Conservation (phyloP, 306 rosid genomes). For the Hippophae rhamnoides region DNA sequence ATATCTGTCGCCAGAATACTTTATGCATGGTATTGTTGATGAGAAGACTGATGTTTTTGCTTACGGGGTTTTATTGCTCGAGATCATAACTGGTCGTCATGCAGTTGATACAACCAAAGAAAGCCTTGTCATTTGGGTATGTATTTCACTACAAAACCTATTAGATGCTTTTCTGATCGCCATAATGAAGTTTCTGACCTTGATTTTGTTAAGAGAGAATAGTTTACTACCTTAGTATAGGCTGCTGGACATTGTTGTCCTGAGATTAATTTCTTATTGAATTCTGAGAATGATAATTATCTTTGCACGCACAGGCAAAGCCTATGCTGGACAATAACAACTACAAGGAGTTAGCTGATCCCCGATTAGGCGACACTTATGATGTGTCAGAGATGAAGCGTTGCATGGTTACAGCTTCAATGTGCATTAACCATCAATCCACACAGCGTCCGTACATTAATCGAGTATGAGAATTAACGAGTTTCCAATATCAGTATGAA, state of each 20-base stretch:
- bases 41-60: conserved; percentile 94
- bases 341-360: conserved; percentile 58
- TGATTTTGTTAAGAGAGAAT: background rate
- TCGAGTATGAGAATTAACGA: conserved; percentile 29
- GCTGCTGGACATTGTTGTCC: background rate
- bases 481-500: no score
- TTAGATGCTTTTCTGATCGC: no score
- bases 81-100: conserved; percentile 88
- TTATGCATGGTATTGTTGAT: conserved; percentile 90
- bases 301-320: conserved; percentile 49
- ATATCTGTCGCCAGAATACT: conserved; percentile 90
- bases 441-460: conserved; percentile 68
- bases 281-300: background rate
- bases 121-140: conserved; percentile 91
- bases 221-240: background rate
- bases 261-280: background rate
- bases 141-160: background rate
- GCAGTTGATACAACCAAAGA: conserved; percentile 78
- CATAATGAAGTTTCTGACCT: no score
- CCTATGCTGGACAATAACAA: conserved; percentile 53
- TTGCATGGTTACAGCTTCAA: conserved; percentile 51
- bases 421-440: conserved; percentile 72
- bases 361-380: conserved; percentile 45
- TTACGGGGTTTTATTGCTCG: conserved; percentile 76
- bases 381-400: conserved; percentile 56